Evolutionary conservation across 1,284 basidiomycete species (phyloP), one percentile per base, ranked within the genome.

Genomic region (Phylloporus sp.): DNA sequence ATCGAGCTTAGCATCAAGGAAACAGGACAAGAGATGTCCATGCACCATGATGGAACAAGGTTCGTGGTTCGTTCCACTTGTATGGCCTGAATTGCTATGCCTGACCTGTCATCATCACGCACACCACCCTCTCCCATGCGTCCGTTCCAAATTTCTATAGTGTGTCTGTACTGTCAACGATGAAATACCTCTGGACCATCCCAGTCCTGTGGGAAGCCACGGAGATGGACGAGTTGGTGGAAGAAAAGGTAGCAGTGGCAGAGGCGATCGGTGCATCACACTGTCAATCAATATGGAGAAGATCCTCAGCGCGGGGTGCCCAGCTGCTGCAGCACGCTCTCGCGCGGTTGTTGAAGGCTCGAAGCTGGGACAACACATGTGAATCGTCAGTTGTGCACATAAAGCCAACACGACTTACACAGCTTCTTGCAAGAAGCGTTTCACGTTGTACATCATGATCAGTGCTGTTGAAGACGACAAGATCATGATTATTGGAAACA

Each of bases 401-500:
- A 31, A 8, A n/a, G 18, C 4, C 2, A 13, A 50, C 10, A 52
- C 4, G 11, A 79, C 89, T 71, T 80, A 96, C 86, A 89, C 80
- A 2, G 95, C 88, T 72, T 98, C 93, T 79, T 98, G 94, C 22
- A 99, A 79, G 77, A 98, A 97, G 53, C 86, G 86, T 76, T 94
- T 94, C 64, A 98, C 95, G 76, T 99, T 99, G 85, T 96, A 92
- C 95, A 99, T 98, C 7, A 95, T 98, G 73, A 99, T 89, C 60
- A 99, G 86, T 12, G 96, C 90, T 1, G 96, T 98, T 0, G 96
- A 95, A 2, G 94, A 96, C 0, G 50, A 53, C 2, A 96, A 97
- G 44, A 99, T 95, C 78, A 98, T 91, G 75, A 98, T 96, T 73
- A 99, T 98, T 0, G 96, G 96, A 76, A 92, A 89, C 72, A 85